Conservation (phyloP, 2,329 filamentous ascomycete genomes). For the Hypoxylon sp. region DNA sequence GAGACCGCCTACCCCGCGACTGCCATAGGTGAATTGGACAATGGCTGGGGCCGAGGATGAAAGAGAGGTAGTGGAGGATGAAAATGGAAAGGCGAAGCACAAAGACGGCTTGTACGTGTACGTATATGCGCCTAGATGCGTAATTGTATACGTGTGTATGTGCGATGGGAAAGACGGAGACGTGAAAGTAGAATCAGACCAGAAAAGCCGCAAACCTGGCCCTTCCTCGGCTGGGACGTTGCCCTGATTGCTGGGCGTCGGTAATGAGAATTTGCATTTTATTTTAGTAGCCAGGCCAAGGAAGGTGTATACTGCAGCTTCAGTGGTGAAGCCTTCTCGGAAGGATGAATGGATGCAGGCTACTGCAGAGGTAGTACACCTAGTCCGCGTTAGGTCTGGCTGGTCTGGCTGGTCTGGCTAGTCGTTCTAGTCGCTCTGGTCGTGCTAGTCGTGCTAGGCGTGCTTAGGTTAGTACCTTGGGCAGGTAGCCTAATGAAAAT, state of each 20-base stretch:
- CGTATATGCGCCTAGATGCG: slow-evolving; percentile 27
- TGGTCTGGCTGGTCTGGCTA: background rate
- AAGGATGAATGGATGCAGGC: slow-evolving; percentile 6
- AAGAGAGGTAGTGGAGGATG: slow-evolving; percentile 13
- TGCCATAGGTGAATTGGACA: slow-evolving; percentile 33
- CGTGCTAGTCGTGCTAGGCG: background rate
- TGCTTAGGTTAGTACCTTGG: background rate
- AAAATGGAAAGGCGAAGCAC: slow-evolving; percentile 28
- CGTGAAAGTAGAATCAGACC: slow-evolving; percentile 19
- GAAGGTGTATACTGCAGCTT: slow-evolving; percentile 9
- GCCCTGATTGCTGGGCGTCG: slow-evolving; percentile 26
- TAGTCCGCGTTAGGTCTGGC: background rate
- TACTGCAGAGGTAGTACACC: slow-evolving; percentile 1
- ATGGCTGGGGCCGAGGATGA: slow-evolving; percentile 34
- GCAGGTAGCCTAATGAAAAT: slow-evolving; percentile 9
- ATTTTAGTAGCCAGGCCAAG: background rate
- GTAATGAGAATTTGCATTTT: slow-evolving; percentile 30
- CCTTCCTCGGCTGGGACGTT: slow-evolving; percentile 27
- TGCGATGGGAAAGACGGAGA: slow-evolving; percentile 13
- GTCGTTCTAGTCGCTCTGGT: background rate
- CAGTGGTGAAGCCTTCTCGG: slow-evolving; percentile 16
- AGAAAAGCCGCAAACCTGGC: slow-evolving; percentile 39
- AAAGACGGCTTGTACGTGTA: slow-evolving; percentile 35
- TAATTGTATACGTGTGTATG: slow-evolving; percentile 35
- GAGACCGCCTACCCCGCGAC: slow-evolving; percentile 43